These are phyloP conservation scores for Phytophthora pistaciae DNA, from an alignment of 352 stramenopile species.

Conservation along the genomic window DNA sequence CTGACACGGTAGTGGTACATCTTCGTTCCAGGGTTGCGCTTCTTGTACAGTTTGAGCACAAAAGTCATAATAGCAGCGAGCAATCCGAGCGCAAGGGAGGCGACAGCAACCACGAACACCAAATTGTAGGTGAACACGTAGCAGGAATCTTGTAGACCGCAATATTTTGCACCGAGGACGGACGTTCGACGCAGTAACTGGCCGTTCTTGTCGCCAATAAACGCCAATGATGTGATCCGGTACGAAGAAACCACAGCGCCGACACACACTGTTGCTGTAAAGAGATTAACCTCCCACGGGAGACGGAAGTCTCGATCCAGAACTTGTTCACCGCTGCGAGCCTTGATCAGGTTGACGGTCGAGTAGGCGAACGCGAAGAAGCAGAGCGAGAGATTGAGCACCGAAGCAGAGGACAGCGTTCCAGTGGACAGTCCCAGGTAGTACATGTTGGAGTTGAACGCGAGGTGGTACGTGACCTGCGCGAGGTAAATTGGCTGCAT, in stretches of 20 bases:
- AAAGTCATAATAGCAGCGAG: constrained; percentile 22
- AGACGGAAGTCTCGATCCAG: constrained; percentile 31
- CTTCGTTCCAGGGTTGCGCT: constrained; percentile 1
- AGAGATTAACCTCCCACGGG: constrained; percentile 28
- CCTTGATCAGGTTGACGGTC: constrained; percentile 32
- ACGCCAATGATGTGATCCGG: constrained; percentile 14
- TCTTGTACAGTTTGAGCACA: constrained; percentile 15
- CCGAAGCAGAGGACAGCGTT: constrained; percentile 23
- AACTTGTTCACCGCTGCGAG: constrained; percentile 21
- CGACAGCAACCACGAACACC: constrained; percentile 16
- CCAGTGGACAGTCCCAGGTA: constrained; percentile 30
- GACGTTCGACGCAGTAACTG: constrained; percentile 32
- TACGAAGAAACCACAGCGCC: constrained; percentile 17
- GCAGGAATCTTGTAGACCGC: constrained; percentile 38
- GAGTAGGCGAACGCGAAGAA: constrained; percentile 36
- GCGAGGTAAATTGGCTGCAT: constrained; percentile 41
- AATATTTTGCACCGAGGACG: constrained; percentile 27
- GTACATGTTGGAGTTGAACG: constrained; percentile 40
- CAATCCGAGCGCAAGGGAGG: constrained; percentile 19
- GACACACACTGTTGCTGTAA: constrained; percentile 3
- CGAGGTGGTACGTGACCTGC: constrained; percentile 37
- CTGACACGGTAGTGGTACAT: constrained; percentile 29
- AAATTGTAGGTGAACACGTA: constrained; percentile 38
- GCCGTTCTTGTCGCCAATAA: constrained; percentile 29
- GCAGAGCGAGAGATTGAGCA: constrained; percentile 24